A percentile compares a stretch with the other conserved stretches of the same genome.
Conservation (phyloP, 2,329 filamentous ascomycete species). For the Fusarium nurragi region DNA sequence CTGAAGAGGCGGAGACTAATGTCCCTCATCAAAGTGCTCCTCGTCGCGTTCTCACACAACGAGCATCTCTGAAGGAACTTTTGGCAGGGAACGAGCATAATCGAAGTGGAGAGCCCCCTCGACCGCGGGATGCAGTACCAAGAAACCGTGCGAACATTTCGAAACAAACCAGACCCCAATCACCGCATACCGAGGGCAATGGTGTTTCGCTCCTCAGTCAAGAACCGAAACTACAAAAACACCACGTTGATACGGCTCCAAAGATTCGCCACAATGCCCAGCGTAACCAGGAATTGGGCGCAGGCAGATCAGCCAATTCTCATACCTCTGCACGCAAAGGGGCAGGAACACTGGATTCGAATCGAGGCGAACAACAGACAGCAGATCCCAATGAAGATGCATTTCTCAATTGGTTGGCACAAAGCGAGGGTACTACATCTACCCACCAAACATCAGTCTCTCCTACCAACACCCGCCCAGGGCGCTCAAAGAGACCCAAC, state of each 20-base stretch:
- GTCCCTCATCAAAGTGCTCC: background rate
- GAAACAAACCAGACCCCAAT: background rate
- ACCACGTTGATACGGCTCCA: background rate
- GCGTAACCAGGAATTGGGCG: background rate
- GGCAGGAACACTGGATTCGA: background rate
- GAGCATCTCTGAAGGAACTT: constrained; percentile 26
- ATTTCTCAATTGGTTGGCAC: constrained; percentile 25
- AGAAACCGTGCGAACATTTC: background rate
- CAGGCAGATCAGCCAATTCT: background rate
- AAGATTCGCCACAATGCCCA: background rate
- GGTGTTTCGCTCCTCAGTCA: constrained; percentile 4
- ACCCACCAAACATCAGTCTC: background rate
- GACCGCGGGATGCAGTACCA: background rate
- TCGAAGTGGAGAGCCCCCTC: background rate
- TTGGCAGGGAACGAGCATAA: constrained; percentile 28
- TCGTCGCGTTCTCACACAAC: constrained; percentile 20
- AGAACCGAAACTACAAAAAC: background rate
- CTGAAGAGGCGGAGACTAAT: background rate
- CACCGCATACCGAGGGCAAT: background rate
- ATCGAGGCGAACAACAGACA: background rate
- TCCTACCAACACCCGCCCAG: background rate
- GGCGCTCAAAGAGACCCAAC: background rate
- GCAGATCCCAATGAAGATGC: constrained; percentile 9
- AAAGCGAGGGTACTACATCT: background rate
- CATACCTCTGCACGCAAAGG: background rate